Evolutionary conservation across 2,329 filamentous ascomycete genomes (phyloP).

Genomic region (Fusarium sp.): DNA sequence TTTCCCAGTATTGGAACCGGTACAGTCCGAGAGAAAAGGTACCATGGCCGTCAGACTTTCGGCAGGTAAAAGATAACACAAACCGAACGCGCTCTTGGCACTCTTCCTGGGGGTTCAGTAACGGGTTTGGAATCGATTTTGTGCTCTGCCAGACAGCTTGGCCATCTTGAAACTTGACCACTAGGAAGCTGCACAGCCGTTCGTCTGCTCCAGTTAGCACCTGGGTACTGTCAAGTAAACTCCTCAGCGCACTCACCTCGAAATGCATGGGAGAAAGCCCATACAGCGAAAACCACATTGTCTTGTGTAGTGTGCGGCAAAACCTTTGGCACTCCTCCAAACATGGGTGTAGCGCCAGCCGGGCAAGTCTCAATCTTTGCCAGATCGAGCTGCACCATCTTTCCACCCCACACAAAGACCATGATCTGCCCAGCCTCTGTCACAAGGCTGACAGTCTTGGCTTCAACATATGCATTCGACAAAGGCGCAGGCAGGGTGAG

Average conservation of each 20-base stretch:
- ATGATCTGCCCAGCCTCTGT: slow-evolving; percentile 38
- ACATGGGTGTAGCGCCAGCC: not conserved
- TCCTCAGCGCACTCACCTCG: slow-evolving; percentile 3
- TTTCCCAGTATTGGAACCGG: slow-evolving; percentile 1
- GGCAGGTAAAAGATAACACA: slow-evolving; percentile 2
- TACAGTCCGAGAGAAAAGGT: slow-evolving; percentile 32
- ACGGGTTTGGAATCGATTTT: slow-evolving; percentile 25
- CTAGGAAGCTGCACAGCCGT: slow-evolving; percentile 8
- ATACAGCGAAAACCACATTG: slow-evolving; percentile 34
- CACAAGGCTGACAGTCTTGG: slow-evolving; percentile 35
- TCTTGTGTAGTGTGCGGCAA: slow-evolving; percentile 37
- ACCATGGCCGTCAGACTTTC: slow-evolving; percentile 31
- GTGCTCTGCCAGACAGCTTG: slow-evolving; percentile 11
- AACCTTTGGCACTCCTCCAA: slow-evolving; percentile 33
- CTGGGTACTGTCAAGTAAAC: too few relatives aligned
- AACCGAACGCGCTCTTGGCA: not conserved
- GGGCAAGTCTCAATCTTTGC: slow-evolving; percentile 5
- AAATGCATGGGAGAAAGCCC: slow-evolving; percentile 4
- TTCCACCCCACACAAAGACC: slow-evolving; percentile 39
- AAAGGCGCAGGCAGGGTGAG: slow-evolving; percentile 36
- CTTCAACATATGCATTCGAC: slow-evolving; percentile 31
- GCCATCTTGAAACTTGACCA: slow-evolving; percentile 28
- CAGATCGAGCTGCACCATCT: slow-evolving; percentile 29
- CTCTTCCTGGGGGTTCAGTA: not conserved
- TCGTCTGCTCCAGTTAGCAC: slow-evolving; percentile 10